Evolutionary conservation across 768 basidiomycete genomes (phyloP).

Genomic region (Lactarius trivialis): DNA sequence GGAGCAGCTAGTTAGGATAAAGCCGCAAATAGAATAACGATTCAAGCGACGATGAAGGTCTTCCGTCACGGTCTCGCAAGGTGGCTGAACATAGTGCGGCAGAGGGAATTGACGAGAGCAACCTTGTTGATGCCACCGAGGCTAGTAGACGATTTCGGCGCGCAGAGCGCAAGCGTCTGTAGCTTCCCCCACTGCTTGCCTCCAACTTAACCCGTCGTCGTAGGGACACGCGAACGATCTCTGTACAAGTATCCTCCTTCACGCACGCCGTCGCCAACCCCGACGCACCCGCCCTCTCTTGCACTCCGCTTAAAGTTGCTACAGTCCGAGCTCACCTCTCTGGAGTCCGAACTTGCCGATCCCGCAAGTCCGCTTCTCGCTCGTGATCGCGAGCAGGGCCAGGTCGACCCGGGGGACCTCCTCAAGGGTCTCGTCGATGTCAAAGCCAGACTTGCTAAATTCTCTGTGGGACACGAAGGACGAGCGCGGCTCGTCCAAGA

Average conservation of each 20-base stretch:
- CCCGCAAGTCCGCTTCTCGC: conserved; percentile 65
- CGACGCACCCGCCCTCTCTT: conserved; percentile 30
- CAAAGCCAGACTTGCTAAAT: conserved; percentile 58
- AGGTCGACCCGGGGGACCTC: conserved; percentile 66
- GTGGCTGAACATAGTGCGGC: conserved; percentile 36
- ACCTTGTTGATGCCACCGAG: conserved; percentile 56
- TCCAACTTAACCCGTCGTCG: conserved; percentile 34
- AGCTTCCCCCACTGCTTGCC: background rate
- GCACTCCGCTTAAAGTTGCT: conserved; percentile 46
- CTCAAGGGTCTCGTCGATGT: conserved; percentile 75
- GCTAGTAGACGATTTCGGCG: conserved; percentile 65
- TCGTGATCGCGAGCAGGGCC: conserved; percentile 51
- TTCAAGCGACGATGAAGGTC: conserved; percentile 60
- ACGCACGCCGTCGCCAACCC: conserved; percentile 43
- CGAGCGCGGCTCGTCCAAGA: conserved; percentile 55
- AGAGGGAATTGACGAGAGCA: conserved; percentile 67
- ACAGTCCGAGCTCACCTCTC: conserved; percentile 68
- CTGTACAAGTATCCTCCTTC: conserved; percentile 69
- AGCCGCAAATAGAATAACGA: conserved; percentile 41
- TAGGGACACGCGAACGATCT: conserved; percentile 37
- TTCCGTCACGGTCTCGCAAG: conserved; percentile 37
- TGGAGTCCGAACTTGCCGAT: conserved; percentile 80
- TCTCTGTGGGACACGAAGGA: conserved; percentile 59
- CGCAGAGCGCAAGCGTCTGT: conserved; percentile 53
- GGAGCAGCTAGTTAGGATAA: background rate